Evolutionary conservation across 352 stramenopile genomes (phyloP), one percentile per base, ranked within the genome.

Genomic region (Globisporangium echinulatum): DNA sequence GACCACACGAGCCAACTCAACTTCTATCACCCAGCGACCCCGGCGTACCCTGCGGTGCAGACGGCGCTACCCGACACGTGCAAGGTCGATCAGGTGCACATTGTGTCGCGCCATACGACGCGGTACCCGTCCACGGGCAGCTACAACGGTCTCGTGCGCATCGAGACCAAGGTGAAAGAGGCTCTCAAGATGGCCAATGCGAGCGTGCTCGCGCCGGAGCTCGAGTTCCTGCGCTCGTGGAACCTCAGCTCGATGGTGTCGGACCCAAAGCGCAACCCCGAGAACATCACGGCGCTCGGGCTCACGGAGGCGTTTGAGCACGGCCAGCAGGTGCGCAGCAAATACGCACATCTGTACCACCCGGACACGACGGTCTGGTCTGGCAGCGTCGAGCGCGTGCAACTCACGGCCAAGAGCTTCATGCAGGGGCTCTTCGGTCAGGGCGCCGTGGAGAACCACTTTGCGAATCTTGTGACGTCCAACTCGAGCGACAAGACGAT

Each of bases 1-100:
- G 75, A 82, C 66, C 73, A 82, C 65, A 82, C 75, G 49, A 85
- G 71, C 46, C 72, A 79, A 55, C 73, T 85, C 59, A 81, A 77
- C 60, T 82, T 71, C 62, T 85, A 85, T 63, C 75, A 81, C 62
- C 63, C 68, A 57, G 73, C 75, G 38, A 74, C 70, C 49, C 69
- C 73, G 11, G 52, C 69, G 53, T 69, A 79, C 54, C 64, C 66
- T 38, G 58, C 58, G 0, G 70, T 67, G 49, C 68, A 85, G 53
- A 73, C 74, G 5, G 60, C 62, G 40, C 71, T 85, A 38, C 63
- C 73, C 14, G 71, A 69, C 19, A 62, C 57, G 33, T 85, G 75
- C 51, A 49, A 68, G 44, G 75, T 82, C 11, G 75, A 85, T 56
- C 68, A 79, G 63, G 73, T 85, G 39, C 73, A 80, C 66, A 62